Evolutionary conservation across 2,329 filamentous ascomycete species (phyloP), one percentile per base, ranked within the genome.

Genomic region (Colletotrichum brevisporum): DNA sequence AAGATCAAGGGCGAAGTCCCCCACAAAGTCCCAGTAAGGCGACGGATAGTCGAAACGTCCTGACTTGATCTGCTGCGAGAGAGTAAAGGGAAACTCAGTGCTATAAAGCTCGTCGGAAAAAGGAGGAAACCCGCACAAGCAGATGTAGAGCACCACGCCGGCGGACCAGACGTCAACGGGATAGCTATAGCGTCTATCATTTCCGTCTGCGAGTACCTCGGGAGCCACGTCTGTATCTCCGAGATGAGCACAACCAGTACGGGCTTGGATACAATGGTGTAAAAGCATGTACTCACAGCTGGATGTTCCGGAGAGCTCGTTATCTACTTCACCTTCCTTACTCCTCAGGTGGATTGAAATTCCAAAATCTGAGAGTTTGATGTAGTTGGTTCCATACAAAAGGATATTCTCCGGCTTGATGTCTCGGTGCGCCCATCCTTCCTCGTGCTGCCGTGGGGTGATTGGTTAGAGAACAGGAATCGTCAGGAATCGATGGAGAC

Each of bases 111-210:
- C 96, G 76, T 98, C 96, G 0, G 94, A 97, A 81, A 98, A 99
- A 0, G 96, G 95, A 4, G 95, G 95, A 76, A 98, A 98, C 36
- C 95, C 96, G 78, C 95, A 98, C 4, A 98, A 88, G 77, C 94
- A 98, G 74, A 98, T 98, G 81, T 98, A 99, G 24, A 99, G 86
- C 5, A 98, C 95, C 2, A 99, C 95, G n/a, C 95, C 96, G 1
- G 98, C 86, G 1, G 94, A 97, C 95, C 96, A 98, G 48, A 98
- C 67, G 39, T 43, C 39, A 16, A 43, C 39, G 10, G 39, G 10
- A 16, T 43, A 43, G 39, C 39, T 43, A 16, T 43, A 43, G 39
- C 39, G 15, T 43, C 39, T 43, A 4, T 6, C 39, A 6, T 4
- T 43, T 13, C 5, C 15, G 10, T 43, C 10, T 15, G 5, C 15